phyloP scores from a whole-genome alignment of 441 rosid genomes.

The Erysimum cheiri region DNA sequence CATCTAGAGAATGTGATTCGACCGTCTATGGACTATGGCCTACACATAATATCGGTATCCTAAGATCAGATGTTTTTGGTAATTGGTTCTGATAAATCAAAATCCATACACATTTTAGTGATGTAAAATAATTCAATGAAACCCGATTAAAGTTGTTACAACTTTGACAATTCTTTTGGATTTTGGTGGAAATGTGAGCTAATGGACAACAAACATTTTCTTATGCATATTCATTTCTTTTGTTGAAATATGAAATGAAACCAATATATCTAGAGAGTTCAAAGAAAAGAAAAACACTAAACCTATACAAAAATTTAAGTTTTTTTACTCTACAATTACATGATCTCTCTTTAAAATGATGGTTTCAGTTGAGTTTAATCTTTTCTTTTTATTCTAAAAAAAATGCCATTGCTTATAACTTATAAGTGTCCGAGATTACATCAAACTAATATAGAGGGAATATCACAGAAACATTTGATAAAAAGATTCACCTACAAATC shows the following conservation, averaged over 20 bases:
- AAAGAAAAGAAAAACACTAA: background rate
- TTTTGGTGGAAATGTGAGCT: slow-evolving; percentile 25
- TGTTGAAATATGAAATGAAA: background rate
- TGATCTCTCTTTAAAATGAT: background rate
- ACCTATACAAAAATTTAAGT: background rate
- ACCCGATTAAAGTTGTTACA: too few species aligned
- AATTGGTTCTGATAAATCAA: slow-evolving; percentile 4
- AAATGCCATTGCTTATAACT: background rate
- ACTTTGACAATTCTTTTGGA: slow-evolving; percentile 26
- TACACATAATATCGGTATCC: slow-evolving; percentile 9
- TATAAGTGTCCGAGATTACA: background rate
- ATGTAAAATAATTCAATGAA: background rate
- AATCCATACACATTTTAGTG: background rate
- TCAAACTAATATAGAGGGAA: too few species aligned
- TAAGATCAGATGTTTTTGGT: slow-evolving; percentile 6
- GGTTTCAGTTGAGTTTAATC: background rate
- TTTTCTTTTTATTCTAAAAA: background rate
- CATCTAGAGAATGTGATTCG: slow-evolving; percentile 23
- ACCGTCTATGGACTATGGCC: slow-evolving; percentile 14
- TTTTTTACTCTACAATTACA: background rate
- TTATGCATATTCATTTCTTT: background rate
- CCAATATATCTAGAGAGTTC: slow-evolving; percentile 6
- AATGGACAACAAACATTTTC: background rate
- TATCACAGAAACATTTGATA: slow-evolving; percentile 6
- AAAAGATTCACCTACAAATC: slow-evolving; percentile 22